These are phyloP conservation scores for Podospora sp. DNA, from an alignment of 495 filamentous ascomycete genomes.

Conservation along the genomic window DNA sequence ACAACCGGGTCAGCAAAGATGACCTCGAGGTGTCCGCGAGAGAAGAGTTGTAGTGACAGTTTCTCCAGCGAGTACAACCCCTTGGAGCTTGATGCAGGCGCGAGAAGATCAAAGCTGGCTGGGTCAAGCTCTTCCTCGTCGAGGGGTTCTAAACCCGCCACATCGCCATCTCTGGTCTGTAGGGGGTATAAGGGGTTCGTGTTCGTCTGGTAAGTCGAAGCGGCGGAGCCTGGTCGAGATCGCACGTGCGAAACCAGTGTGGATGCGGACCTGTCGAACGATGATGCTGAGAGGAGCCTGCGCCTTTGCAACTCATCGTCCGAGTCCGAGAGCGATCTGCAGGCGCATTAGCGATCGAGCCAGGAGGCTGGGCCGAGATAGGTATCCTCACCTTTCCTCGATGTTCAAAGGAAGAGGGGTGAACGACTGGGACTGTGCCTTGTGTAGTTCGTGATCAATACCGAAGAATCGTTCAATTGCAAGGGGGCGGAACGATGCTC, in stretches of 20 bases:
- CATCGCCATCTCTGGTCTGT: constrained; percentile 37
- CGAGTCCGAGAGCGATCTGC: background rate
- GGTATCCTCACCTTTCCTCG: background rate
- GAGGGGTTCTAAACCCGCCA: constrained; percentile 53
- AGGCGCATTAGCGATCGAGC: background rate
- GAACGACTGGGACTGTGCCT: background rate
- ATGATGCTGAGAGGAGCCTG: background rate
- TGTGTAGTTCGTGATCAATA: background rate
- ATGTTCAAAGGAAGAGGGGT: background rate
- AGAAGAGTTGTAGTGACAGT: constrained; percentile 66
- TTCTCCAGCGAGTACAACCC: constrained; percentile 58
- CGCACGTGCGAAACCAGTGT: background rate
- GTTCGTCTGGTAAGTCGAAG: constrained; percentile 28
- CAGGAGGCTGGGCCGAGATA: background rate
- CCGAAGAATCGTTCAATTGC: background rate
- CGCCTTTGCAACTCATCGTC: background rate
- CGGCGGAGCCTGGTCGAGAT: constrained; percentile 14
- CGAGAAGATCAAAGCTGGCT: constrained; percentile 55
- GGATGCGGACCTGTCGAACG: background rate
- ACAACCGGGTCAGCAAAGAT: constrained; percentile 67
- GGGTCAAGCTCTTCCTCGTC: constrained; percentile 51
- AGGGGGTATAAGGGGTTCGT: constrained; percentile 41
- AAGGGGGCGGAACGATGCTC: background rate
- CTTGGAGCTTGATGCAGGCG: constrained; percentile 32
- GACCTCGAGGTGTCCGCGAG: constrained; percentile 60